Evolutionary conservation across 176 grass and related monocot genomes (phyloP).

Genomic region (Miscanthus lutarioriparius): DNA sequence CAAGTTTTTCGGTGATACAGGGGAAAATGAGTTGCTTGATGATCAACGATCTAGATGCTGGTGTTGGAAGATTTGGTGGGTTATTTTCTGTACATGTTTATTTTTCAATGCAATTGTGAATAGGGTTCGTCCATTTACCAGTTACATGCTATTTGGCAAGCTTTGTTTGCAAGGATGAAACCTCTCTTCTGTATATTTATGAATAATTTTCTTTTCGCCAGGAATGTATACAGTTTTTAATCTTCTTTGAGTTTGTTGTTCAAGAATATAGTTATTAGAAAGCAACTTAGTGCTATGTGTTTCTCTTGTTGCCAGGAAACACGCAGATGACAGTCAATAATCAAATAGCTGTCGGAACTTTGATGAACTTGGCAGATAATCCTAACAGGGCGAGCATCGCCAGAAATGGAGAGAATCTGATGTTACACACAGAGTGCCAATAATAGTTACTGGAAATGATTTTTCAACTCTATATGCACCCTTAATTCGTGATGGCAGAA

Average conservation of each 20-base stretch:
- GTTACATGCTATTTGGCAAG: neutral
- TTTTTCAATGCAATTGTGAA: neutral
- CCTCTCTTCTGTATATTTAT: neutral
- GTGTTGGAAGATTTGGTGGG: slow-evolving; percentile 94
- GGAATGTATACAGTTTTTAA: neutral
- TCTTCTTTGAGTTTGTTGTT: slow-evolving; percentile 25
- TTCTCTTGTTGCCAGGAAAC: slow-evolving; percentile 66
- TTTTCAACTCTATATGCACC: slow-evolving; percentile 92
- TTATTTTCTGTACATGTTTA: slow-evolving; percentile 33
- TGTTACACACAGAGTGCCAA: slow-evolving; percentile 75
- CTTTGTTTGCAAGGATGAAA: neutral
- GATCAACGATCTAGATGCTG: slow-evolving; percentile 99
- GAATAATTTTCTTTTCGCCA: neutral
- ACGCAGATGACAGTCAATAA: slow-evolving; percentile 98
- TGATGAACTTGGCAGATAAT: slow-evolving; percentile 97
- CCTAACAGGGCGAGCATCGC: slow-evolving; percentile 83
- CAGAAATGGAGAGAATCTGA: slow-evolving; percentile 93
- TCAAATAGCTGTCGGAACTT: slow-evolving; percentile 87
- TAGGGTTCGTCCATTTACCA: slow-evolving; percentile 1
- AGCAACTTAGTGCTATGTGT: neutral
- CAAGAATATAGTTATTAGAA: slow-evolving; percentile 7
- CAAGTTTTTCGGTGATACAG: slow-evolving; percentile 21
- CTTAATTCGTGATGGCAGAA: slow-evolving; percentile 89
- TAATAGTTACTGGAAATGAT: slow-evolving; percentile 93
- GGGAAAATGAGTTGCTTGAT: no score